phyloP scores from a whole-genome alignment of 1,284 basidiomycete genomes.

The Stygiomarasmius scandens region DNA sequence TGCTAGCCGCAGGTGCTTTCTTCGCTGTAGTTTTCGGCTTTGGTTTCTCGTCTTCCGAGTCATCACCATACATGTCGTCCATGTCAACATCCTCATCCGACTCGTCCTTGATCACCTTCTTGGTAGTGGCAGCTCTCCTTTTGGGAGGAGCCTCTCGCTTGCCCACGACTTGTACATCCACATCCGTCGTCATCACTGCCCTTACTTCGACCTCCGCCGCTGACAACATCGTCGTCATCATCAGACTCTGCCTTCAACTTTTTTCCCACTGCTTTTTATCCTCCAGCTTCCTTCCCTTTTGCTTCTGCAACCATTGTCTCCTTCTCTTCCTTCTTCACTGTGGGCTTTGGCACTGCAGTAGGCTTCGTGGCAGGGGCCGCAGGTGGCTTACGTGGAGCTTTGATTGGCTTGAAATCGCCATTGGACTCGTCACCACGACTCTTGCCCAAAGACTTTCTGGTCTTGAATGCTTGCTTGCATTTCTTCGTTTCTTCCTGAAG shows the following conservation, averaged over 20 bases:
- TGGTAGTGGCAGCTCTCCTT: constrained; percentile 22
- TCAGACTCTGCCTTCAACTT: constrained; percentile 11
- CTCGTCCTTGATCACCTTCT: constrained; percentile 23
- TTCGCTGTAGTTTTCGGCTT: constrained; percentile 1
- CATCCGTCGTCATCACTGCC: constrained; percentile 26
- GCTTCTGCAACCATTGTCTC: constrained; percentile 26
- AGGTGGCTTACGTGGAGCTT: constrained; percentile 29
- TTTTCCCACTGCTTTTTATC: neutral
- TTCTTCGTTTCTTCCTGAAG: constrained; percentile 61
- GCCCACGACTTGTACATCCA: constrained; percentile 23
- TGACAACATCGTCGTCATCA: constrained; percentile 12
- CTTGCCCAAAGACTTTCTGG: constrained; percentile 65
- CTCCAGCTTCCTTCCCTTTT: constrained; percentile 16
- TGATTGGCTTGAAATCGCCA: constrained; percentile 26
- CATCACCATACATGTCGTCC: neutral
- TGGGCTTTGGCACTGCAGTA: constrained; percentile 22
- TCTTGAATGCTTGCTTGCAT: constrained; percentile 75
- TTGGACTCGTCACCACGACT: constrained; percentile 34
- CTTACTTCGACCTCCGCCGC: constrained; percentile 21
- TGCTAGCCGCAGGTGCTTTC: neutral
- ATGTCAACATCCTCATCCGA: constrained; percentile 31
- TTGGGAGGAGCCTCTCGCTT: constrained; percentile 24
- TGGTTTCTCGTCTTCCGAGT: constrained; percentile 1
- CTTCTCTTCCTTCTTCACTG: constrained; percentile 23
- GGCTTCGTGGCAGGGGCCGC: constrained; percentile 37